phyloP scores from a whole-genome alignment of 768 basidiomycete species.

The Pleurotus sapidus region DNA sequence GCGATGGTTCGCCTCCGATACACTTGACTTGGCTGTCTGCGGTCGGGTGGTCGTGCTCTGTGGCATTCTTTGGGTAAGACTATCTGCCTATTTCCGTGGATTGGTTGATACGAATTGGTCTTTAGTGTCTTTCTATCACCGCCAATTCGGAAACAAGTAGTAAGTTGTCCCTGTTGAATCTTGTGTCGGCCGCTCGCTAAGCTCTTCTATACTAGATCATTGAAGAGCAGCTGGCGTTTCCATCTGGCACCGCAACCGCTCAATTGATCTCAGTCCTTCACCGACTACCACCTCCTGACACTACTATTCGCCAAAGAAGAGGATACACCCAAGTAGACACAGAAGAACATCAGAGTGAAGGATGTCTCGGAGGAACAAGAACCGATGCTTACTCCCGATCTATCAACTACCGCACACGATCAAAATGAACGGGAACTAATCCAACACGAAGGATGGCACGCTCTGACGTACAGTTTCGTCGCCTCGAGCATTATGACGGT shows the following conservation, averaged over 20 bases:
- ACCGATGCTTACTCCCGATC: conserved; percentile 16
- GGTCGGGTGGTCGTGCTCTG: conserved; percentile 83
- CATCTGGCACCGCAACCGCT: conserved; percentile 94
- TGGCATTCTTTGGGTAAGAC: conserved; percentile 87
- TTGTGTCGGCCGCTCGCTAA: too few relatives aligned
- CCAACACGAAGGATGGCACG: conserved; percentile 71
- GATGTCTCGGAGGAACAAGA: conserved; percentile 9
- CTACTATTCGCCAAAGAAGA: conserved; percentile 47
- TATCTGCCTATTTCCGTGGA: conserved; percentile 1
- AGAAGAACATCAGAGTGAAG: conserved; percentile 27
- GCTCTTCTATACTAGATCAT: conserved; percentile 57
- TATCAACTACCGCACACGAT: conserved; percentile 18
- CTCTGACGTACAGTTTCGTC: conserved; percentile 75
- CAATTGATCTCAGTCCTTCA: conserved; percentile 93
- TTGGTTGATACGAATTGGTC: conserved; percentile 4
- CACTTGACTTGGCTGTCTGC: conserved; percentile 70
- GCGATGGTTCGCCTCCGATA: conserved; percentile 78
- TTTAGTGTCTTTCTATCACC: conserved; percentile 91
- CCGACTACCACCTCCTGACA: conserved; percentile 63
- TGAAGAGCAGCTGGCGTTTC: conserved; percentile 91
- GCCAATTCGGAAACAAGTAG: conserved; percentile 92
- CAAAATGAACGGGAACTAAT: conserved; percentile 44
- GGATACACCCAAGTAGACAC: conserved; percentile 51
- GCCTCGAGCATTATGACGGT: conserved; percentile 79
- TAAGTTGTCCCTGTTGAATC: conserved; percentile 31